Evolutionary conservation across 176 grass and related monocot species (phyloP).

Genomic region (Oryza australiensis): DNA sequence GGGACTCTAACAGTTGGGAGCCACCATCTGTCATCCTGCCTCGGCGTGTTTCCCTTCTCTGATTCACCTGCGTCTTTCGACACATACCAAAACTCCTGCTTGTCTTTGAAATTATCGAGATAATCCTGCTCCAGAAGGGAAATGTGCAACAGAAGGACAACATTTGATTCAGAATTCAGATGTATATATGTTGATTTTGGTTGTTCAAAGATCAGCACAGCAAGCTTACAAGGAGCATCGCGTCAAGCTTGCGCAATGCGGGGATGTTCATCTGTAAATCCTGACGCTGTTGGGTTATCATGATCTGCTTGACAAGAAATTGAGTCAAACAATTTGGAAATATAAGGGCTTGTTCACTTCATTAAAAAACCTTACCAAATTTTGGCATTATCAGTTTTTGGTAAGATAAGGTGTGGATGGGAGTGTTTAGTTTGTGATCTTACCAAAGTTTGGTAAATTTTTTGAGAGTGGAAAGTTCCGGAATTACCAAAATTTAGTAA

Average conservation of each 20-base stretch:
- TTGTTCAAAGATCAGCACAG: not conserved
- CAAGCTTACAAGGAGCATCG: slow-evolving; percentile 74
- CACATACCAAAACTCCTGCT: slow-evolving; percentile 75
- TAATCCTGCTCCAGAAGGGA: slow-evolving; percentile 46
- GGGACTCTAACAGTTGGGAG: slow-evolving; percentile 71
- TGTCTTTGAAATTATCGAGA: slow-evolving; percentile 61
- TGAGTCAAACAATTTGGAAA: not conserved
- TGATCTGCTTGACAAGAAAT: slow-evolving; percentile 47
- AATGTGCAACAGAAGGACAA: not conserved
- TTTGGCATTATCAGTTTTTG: too few relatives aligned
- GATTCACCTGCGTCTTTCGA: slow-evolving; percentile 52
- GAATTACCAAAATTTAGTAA: too few relatives aligned
- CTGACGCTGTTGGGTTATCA: slow-evolving; percentile 79
- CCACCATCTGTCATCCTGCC: slow-evolving; percentile 85
- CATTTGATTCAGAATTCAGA: slow-evolving; percentile 13
- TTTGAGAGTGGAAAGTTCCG: too few relatives aligned
- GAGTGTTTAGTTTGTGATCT: too few relatives aligned
- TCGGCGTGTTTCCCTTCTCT: slow-evolving; percentile 34
- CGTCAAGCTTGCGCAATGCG: slow-evolving; percentile 77
- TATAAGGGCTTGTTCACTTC: not conserved
- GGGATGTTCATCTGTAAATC: slow-evolving; percentile 91
- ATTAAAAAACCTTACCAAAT: too few relatives aligned
- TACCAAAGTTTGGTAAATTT: too few relatives aligned
- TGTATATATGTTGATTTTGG: not conserved
- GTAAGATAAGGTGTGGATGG: too few relatives aligned